These are phyloP conservation scores for Russula sp. DNA, from an alignment of 768 basidiomycete genomes.

Conservation along the genomic window DNA sequence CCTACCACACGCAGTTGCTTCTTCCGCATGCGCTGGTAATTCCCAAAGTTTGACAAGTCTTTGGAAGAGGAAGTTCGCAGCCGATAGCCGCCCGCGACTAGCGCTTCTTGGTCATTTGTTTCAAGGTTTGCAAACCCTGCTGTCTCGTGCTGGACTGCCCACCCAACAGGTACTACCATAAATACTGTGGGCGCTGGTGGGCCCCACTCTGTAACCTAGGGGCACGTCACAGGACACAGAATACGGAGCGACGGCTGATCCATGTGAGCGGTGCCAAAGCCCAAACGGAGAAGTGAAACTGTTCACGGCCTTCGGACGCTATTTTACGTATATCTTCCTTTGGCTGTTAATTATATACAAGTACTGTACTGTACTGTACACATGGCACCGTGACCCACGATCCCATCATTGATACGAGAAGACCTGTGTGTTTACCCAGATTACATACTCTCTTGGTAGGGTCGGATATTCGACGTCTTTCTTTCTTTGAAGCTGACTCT, in stretches of 20 bases:
- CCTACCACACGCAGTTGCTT: background rate
- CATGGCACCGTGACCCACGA: background rate
- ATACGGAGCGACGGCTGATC: background rate
- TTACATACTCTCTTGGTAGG: background rate
- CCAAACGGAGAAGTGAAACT: background rate
- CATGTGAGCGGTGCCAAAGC: background rate
- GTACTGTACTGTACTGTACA: no score
- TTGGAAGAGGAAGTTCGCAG: background rate
- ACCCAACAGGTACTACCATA: background rate
- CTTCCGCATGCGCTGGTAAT: background rate
- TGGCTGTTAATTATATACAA: background rate
- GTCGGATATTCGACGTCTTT: background rate
- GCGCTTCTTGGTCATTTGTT: background rate
- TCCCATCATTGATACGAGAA: background rate
- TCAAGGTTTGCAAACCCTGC: background rate
- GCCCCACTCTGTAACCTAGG: background rate
- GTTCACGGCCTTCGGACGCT: background rate
- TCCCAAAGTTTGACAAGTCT: background rate
- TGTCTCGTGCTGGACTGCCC: background rate
- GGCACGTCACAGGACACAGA: background rate
- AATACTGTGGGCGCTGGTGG: background rate
- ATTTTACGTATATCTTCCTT: background rate
- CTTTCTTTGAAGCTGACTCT: background rate
- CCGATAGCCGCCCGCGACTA: background rate
- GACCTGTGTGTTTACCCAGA: background rate